A percentile compares a stretch with the other conserved stretches of the same genome.
phyloP scores from a whole-genome alignment of 805 yeast species.

The Kregervanrija pseudodelftensis region DNA sequence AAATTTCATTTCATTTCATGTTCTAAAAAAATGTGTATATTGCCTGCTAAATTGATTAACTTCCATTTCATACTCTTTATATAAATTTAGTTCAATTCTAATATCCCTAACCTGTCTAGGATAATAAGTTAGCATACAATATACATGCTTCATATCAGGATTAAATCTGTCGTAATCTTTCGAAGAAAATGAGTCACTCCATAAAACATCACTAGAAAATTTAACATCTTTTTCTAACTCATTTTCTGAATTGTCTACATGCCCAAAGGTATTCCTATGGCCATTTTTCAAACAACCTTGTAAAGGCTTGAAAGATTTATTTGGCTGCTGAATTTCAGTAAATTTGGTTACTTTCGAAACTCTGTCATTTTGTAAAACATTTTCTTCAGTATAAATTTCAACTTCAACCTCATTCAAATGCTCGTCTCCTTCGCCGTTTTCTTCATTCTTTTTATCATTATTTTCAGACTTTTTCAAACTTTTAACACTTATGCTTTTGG shows the following conservation, averaged over 20 bases:
- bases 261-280: not conserved
- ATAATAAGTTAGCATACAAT: constrained; percentile 37
- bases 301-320: not conserved
- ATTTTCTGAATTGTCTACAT: not conserved
- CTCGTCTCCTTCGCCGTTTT: constrained; percentile 7
- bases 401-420: constrained; percentile 2
- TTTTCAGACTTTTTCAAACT: not conserved
- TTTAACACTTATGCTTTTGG: too few species aligned
- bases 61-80: constrained; percentile 55
- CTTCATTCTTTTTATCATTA: constrained; percentile 2
- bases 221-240: constrained; percentile 8
- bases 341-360: too few species aligned
- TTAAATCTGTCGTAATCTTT: constrained; percentile 48
- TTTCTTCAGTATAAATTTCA: not conserved
- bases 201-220: constrained; percentile 40
- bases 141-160: constrained; percentile 40
- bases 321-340: not conserved
- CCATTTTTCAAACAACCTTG: constrained; percentile 9
- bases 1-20: constrained; percentile 10
- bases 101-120: constrained; percentile 46
- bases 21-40: constrained; percentile 61
- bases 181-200: constrained; percentile 48
- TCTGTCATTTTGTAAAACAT: too few species aligned
- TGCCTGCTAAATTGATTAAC: constrained; percentile 55
- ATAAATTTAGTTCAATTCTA: constrained; percentile 57